Evolutionary conservation across 371 early-diverging fungal species (phyloP).

Genomic region (Mortierella sp.): DNA sequence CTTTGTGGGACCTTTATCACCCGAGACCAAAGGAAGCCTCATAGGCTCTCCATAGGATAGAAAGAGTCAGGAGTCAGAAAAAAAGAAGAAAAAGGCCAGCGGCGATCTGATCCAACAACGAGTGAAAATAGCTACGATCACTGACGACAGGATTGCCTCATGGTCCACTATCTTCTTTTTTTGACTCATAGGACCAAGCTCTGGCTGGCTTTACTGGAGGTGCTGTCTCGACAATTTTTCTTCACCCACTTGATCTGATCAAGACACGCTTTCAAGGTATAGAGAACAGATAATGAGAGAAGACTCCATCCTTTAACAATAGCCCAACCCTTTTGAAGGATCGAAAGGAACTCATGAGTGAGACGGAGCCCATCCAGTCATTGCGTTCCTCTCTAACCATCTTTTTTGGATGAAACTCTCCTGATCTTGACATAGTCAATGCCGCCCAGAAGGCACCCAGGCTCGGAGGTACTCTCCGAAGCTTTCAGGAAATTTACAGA

Average conservation of each 20-base stretch:
- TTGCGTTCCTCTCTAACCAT: constrained; percentile 1
- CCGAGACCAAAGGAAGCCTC: background rate
- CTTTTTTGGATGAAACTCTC: background rate
- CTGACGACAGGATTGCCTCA: background rate
- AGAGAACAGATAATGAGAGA: background rate
- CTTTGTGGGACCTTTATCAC: background rate
- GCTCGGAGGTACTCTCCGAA: constrained; percentile 76
- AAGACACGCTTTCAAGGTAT: constrained; percentile 92
- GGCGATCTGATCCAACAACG: background rate
- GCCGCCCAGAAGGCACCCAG: constrained; percentile 57
- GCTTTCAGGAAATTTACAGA: constrained; percentile 65
- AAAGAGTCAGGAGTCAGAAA: too few species aligned
- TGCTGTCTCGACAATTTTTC: constrained; percentile 78
- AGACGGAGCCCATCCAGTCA: background rate
- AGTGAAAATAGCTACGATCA: background rate
- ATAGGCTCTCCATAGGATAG: too few species aligned
- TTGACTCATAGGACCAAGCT: constrained; percentile 79
- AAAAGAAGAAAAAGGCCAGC: background rate
- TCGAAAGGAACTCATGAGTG: background rate
- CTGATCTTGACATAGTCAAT: constrained; percentile 56
- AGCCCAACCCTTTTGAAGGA: background rate
- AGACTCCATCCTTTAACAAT: background rate
- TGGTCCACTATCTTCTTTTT: background rate
- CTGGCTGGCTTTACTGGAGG: constrained; percentile 92
- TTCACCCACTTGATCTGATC: constrained; percentile 94